Evolutionary conservation across 2,329 filamentous ascomycete genomes (phyloP), one percentile per base, ranked within the genome.

Genomic region (Xylariales sp.): DNA sequence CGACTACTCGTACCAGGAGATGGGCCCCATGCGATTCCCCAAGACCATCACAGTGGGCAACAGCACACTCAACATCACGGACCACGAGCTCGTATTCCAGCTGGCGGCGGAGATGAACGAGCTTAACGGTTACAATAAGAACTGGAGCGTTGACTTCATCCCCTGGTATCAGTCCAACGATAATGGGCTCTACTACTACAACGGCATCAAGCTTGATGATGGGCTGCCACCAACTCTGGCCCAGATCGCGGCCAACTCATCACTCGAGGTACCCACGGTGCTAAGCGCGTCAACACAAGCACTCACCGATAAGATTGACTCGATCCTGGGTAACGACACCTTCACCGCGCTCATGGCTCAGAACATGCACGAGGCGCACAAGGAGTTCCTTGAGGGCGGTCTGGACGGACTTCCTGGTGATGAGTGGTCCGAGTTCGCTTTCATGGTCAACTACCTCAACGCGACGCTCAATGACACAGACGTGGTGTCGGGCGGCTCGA

Each of bases 1-100:
- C 15, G 68, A 83, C 43, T 83, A 84, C 50, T 78, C 79, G 15
- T 84, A 85, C 53, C 78, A 83, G 49, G 81, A 83, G 52, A 71
- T 70, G 75, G 81, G 81, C 0, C 76, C 78, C 0, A 83, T 84
- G 78, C 64, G 79, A 3, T 78, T 84, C 46, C 80, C 81, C 0
- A 64, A 74, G 13, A 68, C 65, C 3, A 53, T 67, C 3, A 67
- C 69, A 19, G 66, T 69, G 4, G 63, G 64, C n/a, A 78, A 79
- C 44, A 66, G 74, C 48, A 81, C 73, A 0, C 61, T 64, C 44
- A 69, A 78, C 41, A 77, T 83, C 44, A 69, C 72, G 7, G 81
- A 84, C 47, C 78, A 83, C 50, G 69, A 76, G 43, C 66, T 85
- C 52, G 76, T 83, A 0, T 83, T 82, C 54, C 76, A 83, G 51